phyloP scores from a whole-genome alignment of 2,329 filamentous ascomycete species.

The Colletotrichum sp. region DNA sequence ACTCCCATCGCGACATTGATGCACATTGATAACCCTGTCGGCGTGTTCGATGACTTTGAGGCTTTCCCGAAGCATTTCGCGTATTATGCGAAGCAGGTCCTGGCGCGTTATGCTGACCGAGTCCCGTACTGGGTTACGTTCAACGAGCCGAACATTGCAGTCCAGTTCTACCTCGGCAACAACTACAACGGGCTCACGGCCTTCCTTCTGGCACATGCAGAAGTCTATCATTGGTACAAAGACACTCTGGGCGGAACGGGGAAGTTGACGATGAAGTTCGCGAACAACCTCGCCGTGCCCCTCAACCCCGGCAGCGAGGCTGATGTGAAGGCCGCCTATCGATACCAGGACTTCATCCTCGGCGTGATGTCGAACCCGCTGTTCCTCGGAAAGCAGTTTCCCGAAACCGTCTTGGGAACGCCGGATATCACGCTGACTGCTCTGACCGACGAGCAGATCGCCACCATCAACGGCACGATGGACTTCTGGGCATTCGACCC shows the following conservation, averaged over 20 bases:
- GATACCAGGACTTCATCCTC: conserved; percentile 53
- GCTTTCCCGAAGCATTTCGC: conserved; percentile 52
- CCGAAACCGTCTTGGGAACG: conserved; percentile 44
- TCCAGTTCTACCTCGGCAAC: conserved; percentile 36
- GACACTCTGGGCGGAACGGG: conserved; percentile 53
- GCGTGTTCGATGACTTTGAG: conserved; percentile 37
- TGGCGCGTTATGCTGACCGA: conserved; percentile 56
- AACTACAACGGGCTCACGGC: conserved; percentile 35
- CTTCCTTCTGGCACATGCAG: conserved; percentile 53
- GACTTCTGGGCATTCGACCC: conserved; percentile 65
- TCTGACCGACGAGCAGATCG: conserved; percentile 51
- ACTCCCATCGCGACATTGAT: conserved; percentile 52
- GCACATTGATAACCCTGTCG: conserved; percentile 45
- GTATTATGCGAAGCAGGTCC: conserved; percentile 57
- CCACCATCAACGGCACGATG: conserved; percentile 52
- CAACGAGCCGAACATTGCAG: conserved; percentile 54
- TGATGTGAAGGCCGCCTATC: conserved; percentile 50
- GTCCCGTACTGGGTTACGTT: conserved; percentile 59
- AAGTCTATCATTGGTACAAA: conserved; percentile 56
- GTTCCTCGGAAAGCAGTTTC: conserved; percentile 56
- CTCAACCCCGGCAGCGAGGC: conserved; percentile 34
- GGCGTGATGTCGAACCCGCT: conserved; percentile 59
- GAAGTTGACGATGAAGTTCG: conserved; percentile 55
- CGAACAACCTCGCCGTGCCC: conserved; percentile 54
- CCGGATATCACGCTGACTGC: conserved; percentile 50